Evolutionary conservation across 169 alveolate species (phyloP).

Genomic region (Nephromyces sp.): DNA sequence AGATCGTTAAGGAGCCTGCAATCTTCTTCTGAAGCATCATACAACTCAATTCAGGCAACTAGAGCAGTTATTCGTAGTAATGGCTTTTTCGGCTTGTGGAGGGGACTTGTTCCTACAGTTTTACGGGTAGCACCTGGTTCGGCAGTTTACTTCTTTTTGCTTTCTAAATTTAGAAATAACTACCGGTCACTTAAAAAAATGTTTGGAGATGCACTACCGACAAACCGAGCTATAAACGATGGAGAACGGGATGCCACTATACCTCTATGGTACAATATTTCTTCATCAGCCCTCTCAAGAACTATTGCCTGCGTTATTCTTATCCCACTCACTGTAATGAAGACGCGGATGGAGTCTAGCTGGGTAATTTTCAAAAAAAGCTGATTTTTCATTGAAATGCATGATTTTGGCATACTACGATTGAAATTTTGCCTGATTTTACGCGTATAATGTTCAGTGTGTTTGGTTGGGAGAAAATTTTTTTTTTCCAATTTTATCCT

Average conservation of each 20-base stretch:
- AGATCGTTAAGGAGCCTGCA: too few species aligned
- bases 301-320: conserved; percentile 27
- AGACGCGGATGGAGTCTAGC: conserved; percentile 31
- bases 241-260: too few species aligned
- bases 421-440: not conserved
- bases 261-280: conserved; percentile 23
- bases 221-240: not conserved
- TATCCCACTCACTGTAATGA: conserved; percentile 30
- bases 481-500: too few species aligned
- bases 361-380: conserved; percentile 13
- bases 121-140: conserved; percentile 37
- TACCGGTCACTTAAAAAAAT: not conserved
- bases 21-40: too few species aligned
- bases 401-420: not conserved
- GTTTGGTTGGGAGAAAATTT: too few species aligned
- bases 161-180: not conserved
- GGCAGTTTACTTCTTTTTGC: conserved; percentile 2
- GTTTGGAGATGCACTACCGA: too few species aligned
- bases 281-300: conserved; percentile 22
- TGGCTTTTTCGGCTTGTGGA: conserved; percentile 27
- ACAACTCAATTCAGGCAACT: too few species aligned
- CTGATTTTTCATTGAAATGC: not conserved
- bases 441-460: too few species aligned
- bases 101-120: conserved; percentile 26
- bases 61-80: not conserved